Evolutionary conservation across 2,329 filamentous ascomycete genomes (phyloP).

Genomic region (Cytospora leucostoma): DNA sequence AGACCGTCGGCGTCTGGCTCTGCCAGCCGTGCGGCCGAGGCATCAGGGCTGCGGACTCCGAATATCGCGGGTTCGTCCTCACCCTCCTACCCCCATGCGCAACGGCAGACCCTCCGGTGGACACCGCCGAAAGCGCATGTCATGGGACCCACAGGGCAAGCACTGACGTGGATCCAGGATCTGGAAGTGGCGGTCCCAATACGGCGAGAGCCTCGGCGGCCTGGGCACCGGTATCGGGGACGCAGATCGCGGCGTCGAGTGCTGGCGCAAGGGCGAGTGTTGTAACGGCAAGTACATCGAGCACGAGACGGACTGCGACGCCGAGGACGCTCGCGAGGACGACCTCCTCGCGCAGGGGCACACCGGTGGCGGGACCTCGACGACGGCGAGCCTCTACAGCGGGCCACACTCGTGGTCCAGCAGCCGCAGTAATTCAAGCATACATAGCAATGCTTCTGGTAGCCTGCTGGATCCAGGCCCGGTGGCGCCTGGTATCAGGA

Average conservation of each 20-base stretch:
- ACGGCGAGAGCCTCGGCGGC: constrained; percentile 77
- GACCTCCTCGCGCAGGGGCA: constrained; percentile 24
- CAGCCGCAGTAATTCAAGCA: constrained; percentile 25
- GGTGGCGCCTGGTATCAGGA: constrained; percentile 39
- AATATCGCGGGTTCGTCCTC: constrained; percentile 56
- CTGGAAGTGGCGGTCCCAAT: constrained; percentile 88
- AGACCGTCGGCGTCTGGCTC: constrained; percentile 68
- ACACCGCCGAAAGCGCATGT: background rate
- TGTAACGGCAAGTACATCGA: constrained; percentile 76
- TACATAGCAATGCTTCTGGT: constrained; percentile 25
- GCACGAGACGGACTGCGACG: constrained; percentile 82
- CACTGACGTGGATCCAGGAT: constrained; percentile 49
- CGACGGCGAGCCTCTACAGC: constrained; percentile 25
- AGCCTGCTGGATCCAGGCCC: constrained; percentile 33
- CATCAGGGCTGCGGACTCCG: constrained; percentile 60
- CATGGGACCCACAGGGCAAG: constrained; percentile 8
- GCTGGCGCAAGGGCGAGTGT: constrained; percentile 76
- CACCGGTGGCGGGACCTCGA: constrained; percentile 13
- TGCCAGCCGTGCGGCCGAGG: constrained; percentile 80
- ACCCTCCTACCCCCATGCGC: constrained; percentile 1
- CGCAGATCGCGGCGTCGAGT: constrained; percentile 84
- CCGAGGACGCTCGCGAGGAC: constrained; percentile 65
- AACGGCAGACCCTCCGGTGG: background rate
- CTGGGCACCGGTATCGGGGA: constrained; percentile 86
- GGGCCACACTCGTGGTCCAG: constrained; percentile 27